These are phyloP conservation scores for Lizonia empirigonia DNA, from an alignment of 2,329 filamentous ascomycete genomes.

Conservation along the genomic window DNA sequence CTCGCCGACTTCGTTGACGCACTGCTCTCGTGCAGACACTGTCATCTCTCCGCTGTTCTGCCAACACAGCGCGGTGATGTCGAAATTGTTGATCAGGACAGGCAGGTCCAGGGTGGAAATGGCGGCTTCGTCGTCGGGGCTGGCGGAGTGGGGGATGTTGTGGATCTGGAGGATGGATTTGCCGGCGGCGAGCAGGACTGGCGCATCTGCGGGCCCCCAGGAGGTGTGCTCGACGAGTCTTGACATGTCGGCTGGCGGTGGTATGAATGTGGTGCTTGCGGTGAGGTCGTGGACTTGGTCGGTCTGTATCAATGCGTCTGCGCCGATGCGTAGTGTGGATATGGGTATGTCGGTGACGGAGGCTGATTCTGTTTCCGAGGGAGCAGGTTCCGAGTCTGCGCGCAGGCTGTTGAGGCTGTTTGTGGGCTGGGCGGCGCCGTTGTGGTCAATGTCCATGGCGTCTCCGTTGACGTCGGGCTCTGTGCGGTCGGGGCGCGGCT, in stretches of 20 bases:
- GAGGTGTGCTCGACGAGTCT: constrained; percentile 42
- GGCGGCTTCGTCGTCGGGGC: constrained; percentile 8
- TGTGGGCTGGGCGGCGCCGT: constrained; percentile 35
- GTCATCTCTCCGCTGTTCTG: constrained; percentile 41
- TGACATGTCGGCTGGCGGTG: constrained; percentile 28
- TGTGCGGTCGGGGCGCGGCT: constrained; percentile 28
- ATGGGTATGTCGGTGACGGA: constrained; percentile 47
- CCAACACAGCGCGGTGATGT: constrained; percentile 47
- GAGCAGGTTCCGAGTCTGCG: constrained; percentile 44
- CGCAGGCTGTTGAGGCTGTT: constrained; percentile 38
- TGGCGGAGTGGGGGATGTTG: constrained; percentile 28
- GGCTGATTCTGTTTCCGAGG: constrained; percentile 47
- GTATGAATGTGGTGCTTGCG: constrained; percentile 38
- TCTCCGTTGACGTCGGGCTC: constrained; percentile 52
- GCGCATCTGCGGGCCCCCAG: constrained; percentile 41
- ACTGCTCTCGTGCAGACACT: constrained; percentile 44
- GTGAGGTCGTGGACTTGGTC: constrained; percentile 44
- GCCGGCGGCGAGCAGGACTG: constrained; percentile 44
- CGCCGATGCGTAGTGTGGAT: constrained; percentile 48
- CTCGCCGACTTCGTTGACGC: constrained; percentile 45
- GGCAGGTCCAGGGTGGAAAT: constrained; percentile 33
- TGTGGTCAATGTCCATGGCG: constrained; percentile 54
- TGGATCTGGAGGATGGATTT: constrained; percentile 45
- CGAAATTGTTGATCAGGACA: constrained; percentile 39
- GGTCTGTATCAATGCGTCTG: constrained; percentile 46